Evolutionary conservation across 1,284 basidiomycete species (phyloP), one percentile per base, ranked within the genome.

Genomic region (Fistulinella staudtii): DNA sequence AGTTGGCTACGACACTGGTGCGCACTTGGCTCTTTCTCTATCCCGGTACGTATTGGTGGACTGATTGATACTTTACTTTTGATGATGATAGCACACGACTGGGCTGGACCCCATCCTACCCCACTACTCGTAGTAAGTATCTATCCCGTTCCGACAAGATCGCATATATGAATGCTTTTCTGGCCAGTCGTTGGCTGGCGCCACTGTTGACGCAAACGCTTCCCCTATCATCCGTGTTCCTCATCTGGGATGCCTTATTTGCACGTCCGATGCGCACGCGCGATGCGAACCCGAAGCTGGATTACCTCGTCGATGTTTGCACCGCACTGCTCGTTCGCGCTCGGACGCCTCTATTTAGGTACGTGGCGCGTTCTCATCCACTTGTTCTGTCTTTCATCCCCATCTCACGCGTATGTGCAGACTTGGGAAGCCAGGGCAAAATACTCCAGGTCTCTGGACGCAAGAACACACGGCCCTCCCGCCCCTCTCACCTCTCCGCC

Each of bases 71-170:
- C 50, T 20, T 46, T 65, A n/a, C n/a, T n/a, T n/a, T n/a, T n/a
- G n/a, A n/a, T n/a, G n/a, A n/a, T 38, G 38, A 29, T 45, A 76
- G 84, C 68, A 73, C 56, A 61, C 64, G 7, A 82, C 80, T 53
- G 82, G 84, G 2, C 68, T 89, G 11, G 82, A 86, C 56, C 86
- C 87, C 21, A 66, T 72, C 21, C 66, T 85, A 31, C 87, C 87
- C 1, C 85, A 89, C 64, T 89, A 86, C 61, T 88, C 87, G 41
- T 85, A 84, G 85, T 89, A 63, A 51, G 85, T 69, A 7, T 43
- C 31, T 45, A 4, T 21, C 27, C 27, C 11, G 30, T 15, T 28
- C 8, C 17, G 1, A 53, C 4, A 14, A 29, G 15, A 22, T 41
- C 9, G 27, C 33, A 44, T 22, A 46, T 35, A 27, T 10, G 6